Conservation (phyloP, 139 green algal genomes). For the Chlorella sp. region DNA sequence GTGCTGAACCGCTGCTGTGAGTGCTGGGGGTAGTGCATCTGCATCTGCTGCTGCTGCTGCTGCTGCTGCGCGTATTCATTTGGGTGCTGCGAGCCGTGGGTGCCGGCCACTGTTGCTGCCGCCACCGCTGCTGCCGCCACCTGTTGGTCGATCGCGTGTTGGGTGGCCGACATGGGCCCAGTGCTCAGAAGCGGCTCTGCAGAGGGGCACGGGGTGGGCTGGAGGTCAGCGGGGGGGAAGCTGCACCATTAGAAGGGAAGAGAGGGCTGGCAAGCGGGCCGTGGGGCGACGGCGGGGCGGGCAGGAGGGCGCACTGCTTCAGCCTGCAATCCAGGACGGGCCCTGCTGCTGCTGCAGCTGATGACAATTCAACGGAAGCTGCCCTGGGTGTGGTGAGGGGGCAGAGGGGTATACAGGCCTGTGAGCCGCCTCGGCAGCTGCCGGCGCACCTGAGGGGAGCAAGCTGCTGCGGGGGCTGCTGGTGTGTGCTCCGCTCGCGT, state of each 20-base stretch:
- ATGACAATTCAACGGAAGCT: no score
- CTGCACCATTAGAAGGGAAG: no score
- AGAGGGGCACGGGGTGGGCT: no score
- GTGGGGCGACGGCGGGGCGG: no score
- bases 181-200: background rate
- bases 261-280: no score
- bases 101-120: background rate
- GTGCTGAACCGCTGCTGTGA: background rate
- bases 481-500: background rate
- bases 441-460: background rate
- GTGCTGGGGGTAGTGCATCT: background rate
- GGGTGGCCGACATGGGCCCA: background rate
- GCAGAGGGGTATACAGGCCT: no score
- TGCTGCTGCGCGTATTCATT: background rate
- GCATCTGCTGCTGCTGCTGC: background rate
- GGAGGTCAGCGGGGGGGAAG: no score
- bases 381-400: no score
- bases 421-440: no score
- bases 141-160: constrained; percentile 6
- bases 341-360: no score
- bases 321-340: no score
- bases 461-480: background rate
- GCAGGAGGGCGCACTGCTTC: no score
- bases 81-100: background rate
- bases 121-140: constrained; percentile 15